A percentile compares a stretch with the other conserved stretches of the same genome.
Evolutionary conservation across 108 stramenopile genomes (phyloP).

Genomic region (Seminavis robusta): DNA sequence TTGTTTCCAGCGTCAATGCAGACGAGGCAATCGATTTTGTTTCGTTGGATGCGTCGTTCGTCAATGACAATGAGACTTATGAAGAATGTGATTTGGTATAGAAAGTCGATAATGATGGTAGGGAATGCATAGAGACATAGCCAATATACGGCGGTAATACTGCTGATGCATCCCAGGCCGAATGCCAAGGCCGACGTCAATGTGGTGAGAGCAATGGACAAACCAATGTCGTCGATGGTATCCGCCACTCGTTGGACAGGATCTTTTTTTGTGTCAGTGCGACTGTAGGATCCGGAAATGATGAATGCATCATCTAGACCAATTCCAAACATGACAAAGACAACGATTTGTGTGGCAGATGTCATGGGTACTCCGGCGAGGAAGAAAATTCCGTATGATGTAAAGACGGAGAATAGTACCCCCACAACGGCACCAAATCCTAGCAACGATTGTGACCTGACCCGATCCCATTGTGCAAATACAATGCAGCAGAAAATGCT

Average conservation of each 20-base stretch:
- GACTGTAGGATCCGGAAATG: too few relatives aligned
- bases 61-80: slow-evolving; percentile 12
- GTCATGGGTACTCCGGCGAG: too few relatives aligned
- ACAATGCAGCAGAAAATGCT: background rate
- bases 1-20: slow-evolving; percentile 5
- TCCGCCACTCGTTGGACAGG: too few relatives aligned
- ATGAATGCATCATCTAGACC: too few relatives aligned
- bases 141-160: slow-evolving; percentile 18
- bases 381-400: too few relatives aligned
- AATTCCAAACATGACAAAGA: too few relatives aligned
- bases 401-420: slow-evolving; percentile 7
- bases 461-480: background rate
- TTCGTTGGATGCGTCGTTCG: slow-evolving; percentile 6
- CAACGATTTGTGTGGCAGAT: background rate
- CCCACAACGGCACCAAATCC: slow-evolving; percentile 10
- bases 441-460: background rate
- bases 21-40: slow-evolving; percentile 9
- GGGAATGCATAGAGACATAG: slow-evolving; percentile 22
- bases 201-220: slow-evolving; percentile 25
- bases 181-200: slow-evolving; percentile 21
- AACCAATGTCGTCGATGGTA: slow-evolving; percentile 18
- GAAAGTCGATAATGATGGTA: too few relatives aligned
- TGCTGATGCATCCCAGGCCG: slow-evolving; percentile 17
- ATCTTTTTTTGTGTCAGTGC: too few relatives aligned
- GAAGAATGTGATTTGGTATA: slow-evolving; percentile 23